These are phyloP conservation scores for Rhynchosporium secalis DNA, from an alignment of 2,329 filamentous ascomycete species.

Conservation along the genomic window DNA sequence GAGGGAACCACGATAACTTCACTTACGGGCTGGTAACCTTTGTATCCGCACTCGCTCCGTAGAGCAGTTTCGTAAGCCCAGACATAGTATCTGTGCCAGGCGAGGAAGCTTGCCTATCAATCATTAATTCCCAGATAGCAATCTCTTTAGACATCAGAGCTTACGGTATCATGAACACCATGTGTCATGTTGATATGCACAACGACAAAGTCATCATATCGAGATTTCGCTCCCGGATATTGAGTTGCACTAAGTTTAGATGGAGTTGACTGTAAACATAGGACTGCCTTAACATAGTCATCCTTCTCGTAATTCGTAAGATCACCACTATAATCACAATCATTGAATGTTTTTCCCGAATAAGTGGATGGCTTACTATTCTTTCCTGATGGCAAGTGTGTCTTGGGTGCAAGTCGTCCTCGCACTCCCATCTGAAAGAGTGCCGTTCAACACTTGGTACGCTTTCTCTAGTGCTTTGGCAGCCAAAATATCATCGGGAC, in stretches of 20 bases:
- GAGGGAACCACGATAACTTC: not conserved
- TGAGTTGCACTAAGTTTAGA: constrained; percentile 38
- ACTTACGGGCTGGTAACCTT: constrained; percentile 42
- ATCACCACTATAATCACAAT: constrained; percentile 11
- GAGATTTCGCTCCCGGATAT: constrained; percentile 40
- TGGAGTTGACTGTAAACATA: constrained; percentile 33
- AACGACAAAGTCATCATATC: constrained; percentile 46
- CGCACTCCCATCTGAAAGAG: constrained; percentile 23
- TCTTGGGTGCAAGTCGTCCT: constrained; percentile 13
- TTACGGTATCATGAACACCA: constrained; percentile 40
- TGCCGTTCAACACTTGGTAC: constrained; percentile 26
- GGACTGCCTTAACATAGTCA: constrained; percentile 15
- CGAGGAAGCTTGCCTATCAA: constrained; percentile 40
- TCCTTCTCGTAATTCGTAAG: constrained; percentile 22
- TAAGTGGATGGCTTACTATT: constrained; percentile 12
- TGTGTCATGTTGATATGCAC: constrained; percentile 41
- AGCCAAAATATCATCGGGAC: constrained; percentile 23
- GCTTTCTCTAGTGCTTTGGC: constrained; percentile 23
- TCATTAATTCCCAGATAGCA: constrained; percentile 9
- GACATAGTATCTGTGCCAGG: constrained; percentile 47
- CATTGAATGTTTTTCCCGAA: not conserved
- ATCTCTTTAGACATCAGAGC: not conserved
- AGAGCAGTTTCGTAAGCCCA: constrained; percentile 45
- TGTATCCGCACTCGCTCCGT: constrained; percentile 46
- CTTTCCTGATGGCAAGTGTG: constrained; percentile 9